Evolutionary conservation across 75 land plant species (phyloP), one percentile per base, ranked within the genome.

Genomic region (Picea glauca): DNA sequence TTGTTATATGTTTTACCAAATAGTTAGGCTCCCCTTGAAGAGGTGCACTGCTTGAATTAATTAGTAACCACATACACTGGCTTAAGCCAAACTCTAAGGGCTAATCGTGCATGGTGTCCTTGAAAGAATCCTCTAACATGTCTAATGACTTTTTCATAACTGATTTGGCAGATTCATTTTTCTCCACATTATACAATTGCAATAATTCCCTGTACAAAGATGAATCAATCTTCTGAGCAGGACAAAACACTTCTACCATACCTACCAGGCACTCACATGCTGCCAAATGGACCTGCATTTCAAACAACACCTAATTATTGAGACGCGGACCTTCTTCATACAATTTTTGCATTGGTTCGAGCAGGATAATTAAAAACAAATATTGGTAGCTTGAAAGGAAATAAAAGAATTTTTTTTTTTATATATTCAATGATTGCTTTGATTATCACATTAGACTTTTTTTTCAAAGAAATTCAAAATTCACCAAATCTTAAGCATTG

Each of bases 211-310:
- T 83, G 58, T 76, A 88, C 38, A 91, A 78, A 58, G 65, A 80
- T 30, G 76, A 54, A 9, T 78, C 85, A 31, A 84, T 63, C 74
- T 68, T 38, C 26, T 81, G 61, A 15, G 13, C 60, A 12, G 80
- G 58, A 18, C 92, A 80, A n/a, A 82, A 89, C 46, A 83, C 72
- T 65, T 85, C 78, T 12, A 78, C 72, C 65, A 94, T 78, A 63
- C 87, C 90, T 40, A 84, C 54, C 9, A 95, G 83, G 78, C 90
- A 91, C 80, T 91, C 98, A n/a, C 90, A 83, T 68, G 96, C 96
- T 67, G 89, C 82, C 14, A 80, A 75, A 78, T 87, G 93, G 56
- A 95, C 93, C 96, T 93, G 85, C 81, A 82, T 33, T 32, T 76
- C 31, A 79, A 38, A 33, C 33, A 21, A 23, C 13, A 17, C 26